Percentiles rank a stretch among this genome's conserved stretches.
Conservation (phyloP, 169 alveolate genomes). For the Theileria sp. region DNA sequence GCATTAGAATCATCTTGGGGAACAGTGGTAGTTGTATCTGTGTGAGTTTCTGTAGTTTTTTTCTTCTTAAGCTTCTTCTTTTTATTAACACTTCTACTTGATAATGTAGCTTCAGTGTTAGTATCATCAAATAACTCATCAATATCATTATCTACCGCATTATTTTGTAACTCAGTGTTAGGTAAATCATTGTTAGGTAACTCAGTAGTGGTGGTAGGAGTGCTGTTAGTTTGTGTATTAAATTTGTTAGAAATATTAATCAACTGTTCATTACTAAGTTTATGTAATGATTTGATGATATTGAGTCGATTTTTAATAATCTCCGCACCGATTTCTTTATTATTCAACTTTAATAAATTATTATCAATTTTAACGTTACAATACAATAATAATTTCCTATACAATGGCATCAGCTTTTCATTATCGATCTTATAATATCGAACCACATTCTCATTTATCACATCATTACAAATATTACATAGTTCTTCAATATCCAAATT, state of each 20-base stretch:
- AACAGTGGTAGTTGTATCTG: background rate
- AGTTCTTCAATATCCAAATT: background rate
- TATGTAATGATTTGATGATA: slow-evolving; percentile 4
- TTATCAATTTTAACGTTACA: background rate
- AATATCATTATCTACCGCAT: background rate
- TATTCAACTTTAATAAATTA: background rate
- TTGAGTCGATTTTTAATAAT: background rate
- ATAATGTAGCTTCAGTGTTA: background rate
- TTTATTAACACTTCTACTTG: background rate
- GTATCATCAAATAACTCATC: background rate
- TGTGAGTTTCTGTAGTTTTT: background rate
- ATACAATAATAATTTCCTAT: background rate
- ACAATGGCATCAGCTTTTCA: background rate
- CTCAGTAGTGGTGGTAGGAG: background rate
- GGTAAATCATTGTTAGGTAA: no score
- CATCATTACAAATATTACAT: background rate
- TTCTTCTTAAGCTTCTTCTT: background rate
- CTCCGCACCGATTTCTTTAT: background rate
- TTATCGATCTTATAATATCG: background rate
- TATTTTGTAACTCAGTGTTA: background rate
- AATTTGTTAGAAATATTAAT: background rate
- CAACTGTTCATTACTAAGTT: background rate
- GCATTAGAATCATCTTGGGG: background rate
- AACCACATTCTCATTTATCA: background rate
- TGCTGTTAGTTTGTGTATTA: background rate